A percentile compares a stretch with the other conserved stretches of the same genome.
These are phyloP conservation scores for Austroboletus eburneus DNA, from an alignment of 768 basidiomycete species.

Conservation along the genomic window DNA sequence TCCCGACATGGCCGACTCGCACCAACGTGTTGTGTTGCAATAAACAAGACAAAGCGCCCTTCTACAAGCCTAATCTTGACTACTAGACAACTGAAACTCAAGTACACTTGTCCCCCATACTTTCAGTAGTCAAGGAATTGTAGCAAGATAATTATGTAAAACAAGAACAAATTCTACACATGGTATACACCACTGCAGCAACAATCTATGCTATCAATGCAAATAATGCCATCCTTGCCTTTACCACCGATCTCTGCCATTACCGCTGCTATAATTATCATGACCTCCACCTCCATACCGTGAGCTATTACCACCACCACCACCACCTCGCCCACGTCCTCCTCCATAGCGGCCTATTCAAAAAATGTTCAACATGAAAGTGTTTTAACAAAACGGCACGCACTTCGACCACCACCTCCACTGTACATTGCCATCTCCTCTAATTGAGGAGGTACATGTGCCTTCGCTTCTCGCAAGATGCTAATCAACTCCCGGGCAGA, in stretches of 20 bases:
- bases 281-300: slow-evolving; percentile 22
- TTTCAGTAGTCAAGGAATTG: too few relatives aligned
- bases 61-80: too few relatives aligned
- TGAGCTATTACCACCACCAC: slow-evolving; percentile 19
- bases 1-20: slow-evolving; percentile 15
- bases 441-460: slow-evolving; percentile 79
- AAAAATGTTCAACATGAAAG: background rate
- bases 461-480: slow-evolving; percentile 86
- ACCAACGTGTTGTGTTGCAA: background rate
- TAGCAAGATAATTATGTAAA: background rate
- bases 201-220: slow-evolving; percentile 18
- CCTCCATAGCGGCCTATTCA: slow-evolving; percentile 56
- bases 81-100: too few relatives aligned
- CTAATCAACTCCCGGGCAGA: slow-evolving; percentile 85
- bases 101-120: too few relatives aligned
- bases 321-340: slow-evolving; percentile 30
- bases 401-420: slow-evolving; percentile 72
- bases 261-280: slow-evolving; percentile 20
- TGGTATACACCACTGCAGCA: slow-evolving; percentile 22
- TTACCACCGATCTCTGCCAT: slow-evolving; percentile 26
- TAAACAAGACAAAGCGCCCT: background rate
- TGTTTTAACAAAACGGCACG: slow-evolving; percentile 16
- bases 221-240: background rate
- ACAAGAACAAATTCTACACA: slow-evolving; percentile 13
- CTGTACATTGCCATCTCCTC: slow-evolving; percentile 91